Base-by-base conservation (phyloP, 495 filamentous ascomycete species). In the Schizothecium vesticola region DNA sequence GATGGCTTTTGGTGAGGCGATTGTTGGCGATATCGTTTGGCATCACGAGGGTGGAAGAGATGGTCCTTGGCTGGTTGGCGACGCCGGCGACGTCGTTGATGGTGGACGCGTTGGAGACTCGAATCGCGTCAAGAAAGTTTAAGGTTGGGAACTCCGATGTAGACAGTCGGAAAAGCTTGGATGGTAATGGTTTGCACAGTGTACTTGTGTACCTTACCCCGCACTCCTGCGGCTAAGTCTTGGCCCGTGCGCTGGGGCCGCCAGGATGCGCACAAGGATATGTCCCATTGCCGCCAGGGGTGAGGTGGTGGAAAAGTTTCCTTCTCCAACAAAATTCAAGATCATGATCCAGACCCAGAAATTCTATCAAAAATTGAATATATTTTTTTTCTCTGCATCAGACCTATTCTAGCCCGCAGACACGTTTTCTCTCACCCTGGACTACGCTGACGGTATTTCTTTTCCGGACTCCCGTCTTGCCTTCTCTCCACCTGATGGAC, bases 171-270 rank as follows among this genome's bases (percentile, higher is more conserved):
- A 66, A 60, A 33, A n/a, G 4, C 22, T 23, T 24, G 10, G 28
- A 21, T 19, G 6, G 16, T 1, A 3, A 3, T 8, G 43, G 4
- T 8, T 51, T 8, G 23, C 25, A 64, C 62, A 16, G 62, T 64
- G 33, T 64, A 63, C 63, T 69, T 51, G 19, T 51, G 19, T 51
- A 51, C 43, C 2, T 51, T 72, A 74, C 74, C 72, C 72, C 72
- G 72, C 72, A 51, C 63, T 72, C 43, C 43, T 19, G 66, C 62
- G 70, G 74, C 70, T 64, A 60, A n/a, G 43, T 26, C 51, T 59
- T 22, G 69, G 69, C 61, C 71, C 67, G 71, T 71, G 73, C 73
- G 57, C 56, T 55, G 60, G 58, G 7, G 55, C 22, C 21, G 13
- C 56, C 13, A 33, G 64, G 65, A 36, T 59, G 57, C 7, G 65